phyloP scores from a whole-genome alignment of 1,284 basidiomycete genomes.

The Takashimella koratensis region DNA sequence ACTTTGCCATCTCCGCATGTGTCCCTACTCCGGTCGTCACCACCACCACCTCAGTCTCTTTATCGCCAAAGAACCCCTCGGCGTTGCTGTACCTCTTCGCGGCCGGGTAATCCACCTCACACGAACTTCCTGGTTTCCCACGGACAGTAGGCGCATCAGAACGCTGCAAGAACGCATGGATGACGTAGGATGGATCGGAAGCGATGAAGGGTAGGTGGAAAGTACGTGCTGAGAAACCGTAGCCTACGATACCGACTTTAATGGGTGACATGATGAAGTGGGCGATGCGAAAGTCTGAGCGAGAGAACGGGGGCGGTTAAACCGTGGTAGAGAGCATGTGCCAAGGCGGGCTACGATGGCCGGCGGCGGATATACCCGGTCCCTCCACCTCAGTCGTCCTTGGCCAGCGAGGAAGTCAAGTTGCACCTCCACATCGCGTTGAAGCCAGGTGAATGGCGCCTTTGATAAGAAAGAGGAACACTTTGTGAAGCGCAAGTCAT shows the following conservation, averaged over 20 bases:
- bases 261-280: slow-evolving; percentile 8
- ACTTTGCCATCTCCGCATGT: slow-evolving; percentile 7
- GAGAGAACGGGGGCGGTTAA: too few relatives aligned
- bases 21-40: slow-evolving; percentile 1
- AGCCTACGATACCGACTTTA: slow-evolving; percentile 12
- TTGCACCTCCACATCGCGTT: too few relatives aligned
- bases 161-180: slow-evolving; percentile 14
- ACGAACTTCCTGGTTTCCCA: neutral
- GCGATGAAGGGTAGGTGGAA: slow-evolving; percentile 17
- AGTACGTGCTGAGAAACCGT: slow-evolving; percentile 10
- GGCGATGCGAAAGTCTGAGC: too few relatives aligned
- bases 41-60: slow-evolving; percentile 11
- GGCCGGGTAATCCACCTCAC: slow-evolving; percentile 10
- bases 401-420: too few relatives aligned
- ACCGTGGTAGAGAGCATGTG: too few relatives aligned
- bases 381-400: too few relatives aligned
- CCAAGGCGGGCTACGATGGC: too few relatives aligned
- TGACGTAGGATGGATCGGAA: slow-evolving; percentile 1
- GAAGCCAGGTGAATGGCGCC: too few relatives aligned
- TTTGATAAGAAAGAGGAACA: too few relatives aligned
- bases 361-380: too few relatives aligned
- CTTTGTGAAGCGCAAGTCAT: too few relatives aligned
- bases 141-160: slow-evolving; percentile 1
- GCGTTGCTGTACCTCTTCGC: slow-evolving; percentile 6
- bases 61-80: slow-evolving; percentile 12